Evolutionary conservation across 2,329 filamentous ascomycete genomes (phyloP), one percentile per base, ranked within the genome.

Genomic region (Penicillium capsulatum): DNA sequence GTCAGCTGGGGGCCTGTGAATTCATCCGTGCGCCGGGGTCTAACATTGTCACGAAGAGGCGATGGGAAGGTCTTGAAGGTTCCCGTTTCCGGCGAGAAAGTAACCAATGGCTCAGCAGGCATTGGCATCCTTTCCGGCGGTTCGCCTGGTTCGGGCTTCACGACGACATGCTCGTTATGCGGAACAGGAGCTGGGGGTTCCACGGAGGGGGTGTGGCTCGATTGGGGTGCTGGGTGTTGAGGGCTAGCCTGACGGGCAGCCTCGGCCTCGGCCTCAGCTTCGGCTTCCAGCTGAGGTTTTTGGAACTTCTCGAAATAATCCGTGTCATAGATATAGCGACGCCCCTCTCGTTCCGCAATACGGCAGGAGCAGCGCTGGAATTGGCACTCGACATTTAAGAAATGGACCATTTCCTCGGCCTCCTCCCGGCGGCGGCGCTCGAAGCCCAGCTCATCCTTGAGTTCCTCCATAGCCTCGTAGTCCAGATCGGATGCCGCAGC

Each of bases 401-500:
- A 72, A 20, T 72, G 58, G 2, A 81, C 66, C 63, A 79, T 70
- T 19, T 79, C 76, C 47, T 80, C 72, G 0, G 76, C 76, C 17
- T 73, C 68, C 38, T 65, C 59, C 44, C 76, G 68, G 38, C 72
- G 61, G 31, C 66, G 66, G 49, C 66, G 70, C 57, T 81, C 77
- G 19, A 60, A 59, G 17, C 64, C 56, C 3, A 82, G 65, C 39
- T 79, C 71, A 30, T 75, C 67, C 41, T 72, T 67, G 8, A 72
- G 47, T 2, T 63, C 55, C 2, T 63, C 54, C 15, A 80, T 51
- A n/a, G 67, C 58, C 45, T 70, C 70, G 6, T 66, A 51, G 27
- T 76, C 67, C 2, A 43, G 24, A 10, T 54, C 50, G 7, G 52
- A 38, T 8, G 50, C 40, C 10, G 51, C 40, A 26, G 55, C 56